Evolutionary conservation across 1,284 basidiomycete species (phyloP).

Genomic region (Ganoderma sp.): DNA sequence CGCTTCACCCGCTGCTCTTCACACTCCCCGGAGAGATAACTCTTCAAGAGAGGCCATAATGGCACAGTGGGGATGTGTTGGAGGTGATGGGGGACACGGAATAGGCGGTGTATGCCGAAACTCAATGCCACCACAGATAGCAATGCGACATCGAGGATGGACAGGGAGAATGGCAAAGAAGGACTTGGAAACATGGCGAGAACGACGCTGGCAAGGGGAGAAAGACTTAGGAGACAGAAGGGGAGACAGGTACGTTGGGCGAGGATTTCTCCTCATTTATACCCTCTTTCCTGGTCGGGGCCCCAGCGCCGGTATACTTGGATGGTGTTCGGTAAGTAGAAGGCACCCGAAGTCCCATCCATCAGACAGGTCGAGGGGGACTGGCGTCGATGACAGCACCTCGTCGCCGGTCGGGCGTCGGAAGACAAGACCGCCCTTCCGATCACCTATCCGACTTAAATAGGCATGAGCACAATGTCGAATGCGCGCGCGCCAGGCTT

Average conservation of each 20-base stretch:
- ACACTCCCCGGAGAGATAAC: conserved; percentile 33
- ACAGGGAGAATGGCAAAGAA: background rate
- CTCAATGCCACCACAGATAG: conserved; percentile 12
- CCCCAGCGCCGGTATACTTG: background rate
- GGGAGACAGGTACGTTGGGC: background rate
- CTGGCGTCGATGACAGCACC: background rate
- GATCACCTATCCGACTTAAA: background rate
- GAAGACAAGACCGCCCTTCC: background rate
- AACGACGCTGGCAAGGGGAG: background rate
- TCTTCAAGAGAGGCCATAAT: conserved; percentile 30
- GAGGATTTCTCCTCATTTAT: background rate
- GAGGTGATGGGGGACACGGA: conserved; percentile 29
- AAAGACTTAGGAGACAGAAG: background rate
- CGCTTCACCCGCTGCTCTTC: conserved; percentile 34
- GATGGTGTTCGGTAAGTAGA: background rate
- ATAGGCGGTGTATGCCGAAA: conserved; percentile 17
- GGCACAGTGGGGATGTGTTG: conserved; percentile 35
- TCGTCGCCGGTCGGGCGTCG: background rate
- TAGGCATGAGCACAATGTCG: background rate
- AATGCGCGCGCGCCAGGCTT: background rate
- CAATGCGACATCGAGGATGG: conserved; percentile 12
- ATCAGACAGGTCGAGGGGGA: conserved; percentile 1
- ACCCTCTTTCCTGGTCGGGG: background rate
- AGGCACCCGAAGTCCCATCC: background rate
- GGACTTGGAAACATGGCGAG: background rate